Evolutionary conservation across 2,329 filamentous ascomycete genomes (phyloP).

Genomic region (Fusarium tjaetaba): DNA sequence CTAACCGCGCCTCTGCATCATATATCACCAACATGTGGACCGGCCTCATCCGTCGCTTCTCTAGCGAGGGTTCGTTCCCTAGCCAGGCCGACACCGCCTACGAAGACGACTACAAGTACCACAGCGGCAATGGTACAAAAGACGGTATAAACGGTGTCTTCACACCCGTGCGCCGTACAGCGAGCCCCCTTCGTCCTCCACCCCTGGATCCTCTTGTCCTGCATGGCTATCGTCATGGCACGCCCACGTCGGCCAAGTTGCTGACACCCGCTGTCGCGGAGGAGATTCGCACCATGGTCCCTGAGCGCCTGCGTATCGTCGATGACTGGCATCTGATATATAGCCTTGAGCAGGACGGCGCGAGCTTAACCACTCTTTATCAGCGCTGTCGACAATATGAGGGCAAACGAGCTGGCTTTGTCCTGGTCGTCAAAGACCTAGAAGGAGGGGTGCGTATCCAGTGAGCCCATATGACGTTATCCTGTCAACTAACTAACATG

Average conservation of each 20-base stretch:
- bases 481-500: constrained; percentile 15
- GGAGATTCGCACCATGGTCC: constrained; percentile 90
- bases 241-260: constrained; percentile 69
- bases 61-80: constrained; percentile 55
- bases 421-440: constrained; percentile 85
- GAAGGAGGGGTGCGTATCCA: constrained; percentile 71
- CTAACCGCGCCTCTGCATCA: constrained; percentile 39
- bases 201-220: constrained; percentile 85
- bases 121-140: constrained; percentile 52
- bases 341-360: constrained; percentile 90
- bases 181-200: constrained; percentile 86
- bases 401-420: constrained; percentile 82
- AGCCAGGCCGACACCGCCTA: constrained; percentile 44
- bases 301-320: constrained; percentile 84
- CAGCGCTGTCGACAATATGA: constrained; percentile 76
- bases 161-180: constrained; percentile 61
- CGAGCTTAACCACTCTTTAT: constrained; percentile 87
- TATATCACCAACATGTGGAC: constrained; percentile 58
- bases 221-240: constrained; percentile 70
- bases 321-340: constrained; percentile 90
- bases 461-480: constrained; percentile 19
- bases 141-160: constrained; percentile 69
- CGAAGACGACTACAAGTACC: constrained; percentile 24
- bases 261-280: constrained; percentile 82
- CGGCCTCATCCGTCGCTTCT: constrained; percentile 75